These are phyloP conservation scores for Penicillium goetzii DNA, from an alignment of 495 filamentous ascomycete genomes.

Conservation along the genomic window DNA sequence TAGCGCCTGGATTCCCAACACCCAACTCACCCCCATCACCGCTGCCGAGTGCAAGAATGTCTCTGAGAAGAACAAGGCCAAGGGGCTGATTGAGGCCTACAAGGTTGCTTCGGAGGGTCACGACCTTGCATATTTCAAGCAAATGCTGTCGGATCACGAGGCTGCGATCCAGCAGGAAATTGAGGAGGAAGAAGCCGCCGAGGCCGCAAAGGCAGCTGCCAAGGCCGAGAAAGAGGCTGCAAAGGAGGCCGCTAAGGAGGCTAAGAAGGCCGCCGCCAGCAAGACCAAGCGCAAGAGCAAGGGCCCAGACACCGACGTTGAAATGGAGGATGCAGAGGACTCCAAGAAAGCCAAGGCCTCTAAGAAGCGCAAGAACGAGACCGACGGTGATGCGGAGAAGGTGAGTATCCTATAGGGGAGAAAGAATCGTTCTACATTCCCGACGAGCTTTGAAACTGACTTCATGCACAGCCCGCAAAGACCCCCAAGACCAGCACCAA, in stretches of 20 bases:
- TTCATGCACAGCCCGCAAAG: slow-evolving; percentile 51
- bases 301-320: slow-evolving; percentile 66
- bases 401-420: slow-evolving; percentile 47
- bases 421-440: background rate
- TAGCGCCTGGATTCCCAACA: slow-evolving; percentile 86
- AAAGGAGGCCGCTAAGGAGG: slow-evolving; percentile 47
- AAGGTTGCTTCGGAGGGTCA: slow-evolving; percentile 71
- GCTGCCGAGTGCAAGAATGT: slow-evolving; percentile 65
- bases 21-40: slow-evolving; percentile 73
- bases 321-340: slow-evolving; percentile 72
- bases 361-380: slow-evolving; percentile 72
- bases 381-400: slow-evolving; percentile 67
- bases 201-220: slow-evolving; percentile 61
- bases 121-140: slow-evolving; percentile 75
- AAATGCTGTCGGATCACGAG: slow-evolving; percentile 64
- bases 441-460: slow-evolving; percentile 19
- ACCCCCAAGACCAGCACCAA: slow-evolving; percentile 62
- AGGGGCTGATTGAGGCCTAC: slow-evolving; percentile 73
- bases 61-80: slow-evolving; percentile 72
- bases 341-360: slow-evolving; percentile 57
- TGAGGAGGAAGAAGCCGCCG: slow-evolving; percentile 60
- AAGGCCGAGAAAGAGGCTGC: slow-evolving; percentile 57
- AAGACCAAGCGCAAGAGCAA: slow-evolving; percentile 69
- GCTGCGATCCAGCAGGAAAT: slow-evolving; percentile 62
- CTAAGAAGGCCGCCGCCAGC: slow-evolving; percentile 56